Base-by-base conservation (phyloP, 2,329 filamentous ascomycete genomes). In the Ceratocystis diversiconidia region DNA sequence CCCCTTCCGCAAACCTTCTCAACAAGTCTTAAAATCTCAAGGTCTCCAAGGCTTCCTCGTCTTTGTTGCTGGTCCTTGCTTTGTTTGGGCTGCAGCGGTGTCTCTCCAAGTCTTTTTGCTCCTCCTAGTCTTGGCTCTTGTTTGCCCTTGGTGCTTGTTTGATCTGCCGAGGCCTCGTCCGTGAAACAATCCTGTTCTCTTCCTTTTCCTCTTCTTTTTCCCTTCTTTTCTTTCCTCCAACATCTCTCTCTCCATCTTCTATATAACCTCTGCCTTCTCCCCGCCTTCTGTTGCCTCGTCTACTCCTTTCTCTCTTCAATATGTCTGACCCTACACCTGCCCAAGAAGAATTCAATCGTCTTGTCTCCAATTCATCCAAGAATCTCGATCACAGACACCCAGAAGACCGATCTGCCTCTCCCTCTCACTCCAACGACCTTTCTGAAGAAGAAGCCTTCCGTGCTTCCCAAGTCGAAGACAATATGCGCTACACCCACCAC, bases 261-360 rank as follows among this genome's bases (percentile, higher is more conserved):
- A 66, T 66, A 61, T 64, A 66, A 64, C 46, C 50, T 28, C 12
- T 2, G 12, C 17, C 19, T 60, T 52, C 65, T 44, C 36, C 43
- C 32, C 44, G 3, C 28, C 25, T 15, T 25, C 57, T 25, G 1
- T 8, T 12, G 19, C 62, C 50, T 36, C 19, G 3, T 25, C 65
- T 66, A 66, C 69, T 70, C 61, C 66, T 66, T 65, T 67, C 70
- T 62, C n/a, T 62, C 60, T 69, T 70, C 77, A 79, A 64, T 73
- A 84, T 84, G 82, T 76, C 80, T 69, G 76, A 78, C 69, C 76
- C 75, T 62, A 84, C 83, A 65, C 77, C 82, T 66, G 84, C 84
- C 63, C 82, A 86, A 74, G 83, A 86, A 77, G 84, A 88, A 75
- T 87, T 86, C 74, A 81, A 86, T 73, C 75, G 77, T 69, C 79